Percentiles rank a stretch among this genome's conserved stretches.
Evolutionary conservation across 2,329 filamentous ascomycete species (phyloP).

Genomic region (Cordyceps militaris): DNA sequence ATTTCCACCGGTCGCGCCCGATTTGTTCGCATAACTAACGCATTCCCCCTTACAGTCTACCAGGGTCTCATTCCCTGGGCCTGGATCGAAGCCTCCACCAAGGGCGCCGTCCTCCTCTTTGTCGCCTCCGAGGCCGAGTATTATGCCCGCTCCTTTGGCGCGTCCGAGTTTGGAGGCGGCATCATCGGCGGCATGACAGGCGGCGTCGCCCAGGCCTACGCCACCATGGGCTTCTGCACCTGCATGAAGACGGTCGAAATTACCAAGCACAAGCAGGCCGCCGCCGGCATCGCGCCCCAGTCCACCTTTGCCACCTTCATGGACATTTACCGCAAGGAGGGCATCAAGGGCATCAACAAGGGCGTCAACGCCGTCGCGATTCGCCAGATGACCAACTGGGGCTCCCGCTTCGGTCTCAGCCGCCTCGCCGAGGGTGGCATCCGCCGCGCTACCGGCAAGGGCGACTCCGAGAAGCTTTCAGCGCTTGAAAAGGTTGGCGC

Average conservation of each 20-base stretch:
- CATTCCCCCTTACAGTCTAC: constrained; percentile 61
- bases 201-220: constrained; percentile 95
- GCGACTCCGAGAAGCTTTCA: constrained; percentile 70
- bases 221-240: constrained; percentile 99
- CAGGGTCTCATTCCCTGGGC: constrained; percentile 99
- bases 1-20: not conserved
- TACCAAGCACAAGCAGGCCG: constrained; percentile 93
- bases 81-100: constrained; percentile 99
- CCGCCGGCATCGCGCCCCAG: constrained; percentile 73
- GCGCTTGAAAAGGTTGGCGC: constrained; percentile 84
- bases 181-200: constrained; percentile 88
- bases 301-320: constrained; percentile 93
- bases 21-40: not conserved
- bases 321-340: constrained; percentile 92
- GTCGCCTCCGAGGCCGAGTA: constrained; percentile 98
- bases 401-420: constrained; percentile 87
- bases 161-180: constrained; percentile 78
- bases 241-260: constrained; percentile 99
- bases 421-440: constrained; percentile 88
- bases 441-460: constrained; percentile 70
- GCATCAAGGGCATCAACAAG: constrained; percentile 93
- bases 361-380: constrained; percentile 98
- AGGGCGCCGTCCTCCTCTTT: constrained; percentile 97
- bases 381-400: constrained; percentile 99
- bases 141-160: constrained; percentile 77